Evolutionary conservation across 2,329 filamentous ascomycete genomes (phyloP), one percentile per base, ranked within the genome.

Genomic region (Colletotrichum plurivorum): DNA sequence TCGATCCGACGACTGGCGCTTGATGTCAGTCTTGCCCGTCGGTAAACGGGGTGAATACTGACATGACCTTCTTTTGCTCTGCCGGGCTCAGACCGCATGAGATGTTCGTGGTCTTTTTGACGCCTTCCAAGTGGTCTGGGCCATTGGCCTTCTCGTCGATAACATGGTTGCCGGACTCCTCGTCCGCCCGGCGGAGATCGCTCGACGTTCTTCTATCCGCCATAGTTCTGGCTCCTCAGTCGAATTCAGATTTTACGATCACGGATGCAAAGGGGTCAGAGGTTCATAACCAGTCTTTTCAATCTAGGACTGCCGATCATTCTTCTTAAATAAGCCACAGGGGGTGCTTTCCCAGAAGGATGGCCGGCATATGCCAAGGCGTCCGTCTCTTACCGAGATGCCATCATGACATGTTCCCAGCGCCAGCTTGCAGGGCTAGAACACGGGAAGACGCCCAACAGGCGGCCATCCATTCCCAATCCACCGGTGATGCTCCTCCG

Each of bases 1-100:
- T 83, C 81, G 18, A 80, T 72, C 5, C 72, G 63, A 41, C 67
- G 70, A 22, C 69, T 56, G 0, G 9, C 2, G 31, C 31, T 20
- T 4, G 5, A 5, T 3, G 74, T 5, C 10, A 25, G 25, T 39
- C 10, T 74, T 74, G 18, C 20, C n/a, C 6, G 12, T 2, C n/a
- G 12, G 18, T 8, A 5, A 25, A 18, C 8, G 7, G 20, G 3
- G 20, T 2, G 5, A 20, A 9, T 7, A 49, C 67, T 39, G 8
- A 69, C 67, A 70, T 67, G 18, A 56, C 41, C 18, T 51, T 67
- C 27, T 62, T 70, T 25, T 70, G 67, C 25, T 66, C 67, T 2
- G 56, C 62, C 2, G 45, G 51, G 16, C 52, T 62, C 15, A 70
- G 55, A 6, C 57, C 57, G 45, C 27, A 39, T 1, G 52, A 15